These are phyloP conservation scores for Hericium rajendrae DNA, from an alignment of 768 basidiomycete species.

Conservation along the genomic window DNA sequence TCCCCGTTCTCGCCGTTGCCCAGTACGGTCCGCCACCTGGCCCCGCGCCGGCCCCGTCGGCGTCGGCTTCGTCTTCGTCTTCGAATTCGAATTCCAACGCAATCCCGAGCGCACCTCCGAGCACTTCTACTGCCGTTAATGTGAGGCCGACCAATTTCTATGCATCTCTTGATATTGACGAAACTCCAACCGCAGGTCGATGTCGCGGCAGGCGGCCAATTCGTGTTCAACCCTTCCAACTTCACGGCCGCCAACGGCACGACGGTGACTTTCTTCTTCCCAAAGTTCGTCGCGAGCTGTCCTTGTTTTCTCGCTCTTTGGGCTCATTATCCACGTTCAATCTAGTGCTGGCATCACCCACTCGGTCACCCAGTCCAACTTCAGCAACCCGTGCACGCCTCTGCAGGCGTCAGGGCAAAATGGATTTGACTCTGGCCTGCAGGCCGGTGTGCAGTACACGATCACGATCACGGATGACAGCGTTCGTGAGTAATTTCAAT, in stretches of 20 bases:
- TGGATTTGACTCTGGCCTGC: slow-evolving; percentile 46
- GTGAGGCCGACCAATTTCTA: slow-evolving; percentile 2
- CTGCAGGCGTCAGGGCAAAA: slow-evolving; percentile 21
- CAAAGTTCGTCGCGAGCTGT: slow-evolving; percentile 22
- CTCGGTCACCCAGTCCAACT: slow-evolving; percentile 25
- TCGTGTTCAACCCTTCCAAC: slow-evolving; percentile 36
- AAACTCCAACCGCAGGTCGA: slow-evolving; percentile 26
- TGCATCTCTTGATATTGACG: not conserved
- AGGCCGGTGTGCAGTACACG: slow-evolving; percentile 28
- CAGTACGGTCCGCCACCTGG: slow-evolving; percentile 25
- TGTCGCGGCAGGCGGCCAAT: slow-evolving; percentile 29
- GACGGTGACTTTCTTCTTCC: slow-evolving; percentile 45
- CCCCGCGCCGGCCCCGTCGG: slow-evolving; percentile 10
- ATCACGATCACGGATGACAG: slow-evolving; percentile 39
- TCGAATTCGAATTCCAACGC: slow-evolving; percentile 8
- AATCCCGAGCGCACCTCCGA: slow-evolving; percentile 18
- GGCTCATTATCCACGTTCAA: not conserved
- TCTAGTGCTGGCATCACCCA: slow-evolving; percentile 4
- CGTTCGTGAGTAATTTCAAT: slow-evolving; percentile 27
- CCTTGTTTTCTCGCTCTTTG: not conserved
- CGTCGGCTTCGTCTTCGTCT: slow-evolving; percentile 5
- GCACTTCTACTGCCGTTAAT: slow-evolving; percentile 12
- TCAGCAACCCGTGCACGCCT: slow-evolving; percentile 22
- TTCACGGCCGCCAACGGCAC: slow-evolving; percentile 40
- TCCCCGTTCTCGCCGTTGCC: slow-evolving; percentile 25